Evolutionary conservation across 2,329 filamentous ascomycete genomes (phyloP).

Genomic region (Aurifilum marmelostoma): DNA sequence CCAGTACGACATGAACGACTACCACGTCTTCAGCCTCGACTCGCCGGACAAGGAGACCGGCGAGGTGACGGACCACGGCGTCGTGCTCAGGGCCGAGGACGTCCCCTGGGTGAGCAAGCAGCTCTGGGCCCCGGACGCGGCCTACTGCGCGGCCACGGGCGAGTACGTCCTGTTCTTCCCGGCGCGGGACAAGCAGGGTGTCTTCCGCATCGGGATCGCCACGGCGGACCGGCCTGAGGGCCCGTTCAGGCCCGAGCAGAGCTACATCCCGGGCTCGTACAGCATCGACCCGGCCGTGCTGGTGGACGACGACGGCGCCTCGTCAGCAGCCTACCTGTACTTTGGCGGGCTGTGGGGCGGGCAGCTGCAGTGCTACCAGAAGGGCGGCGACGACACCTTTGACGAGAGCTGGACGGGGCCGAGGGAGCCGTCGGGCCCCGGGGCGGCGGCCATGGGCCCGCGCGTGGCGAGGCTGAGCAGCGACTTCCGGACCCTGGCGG

Average conservation of each 20-base stretch:
- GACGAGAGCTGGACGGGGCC: constrained; percentile 57
- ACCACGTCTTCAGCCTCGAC: constrained; percentile 71
- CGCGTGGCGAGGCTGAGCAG: constrained; percentile 66
- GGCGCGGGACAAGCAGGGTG: constrained; percentile 68
- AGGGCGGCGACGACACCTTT: constrained; percentile 54
- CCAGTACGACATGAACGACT: constrained; percentile 84
- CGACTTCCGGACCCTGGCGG: constrained; percentile 68
- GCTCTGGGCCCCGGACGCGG: constrained; percentile 80
- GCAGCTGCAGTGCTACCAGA: constrained; percentile 75
- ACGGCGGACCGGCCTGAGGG: constrained; percentile 65
- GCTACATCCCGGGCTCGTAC: constrained; percentile 69
- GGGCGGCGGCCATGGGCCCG: constrained; percentile 63
- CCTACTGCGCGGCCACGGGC: constrained; percentile 56
- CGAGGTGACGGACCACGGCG: constrained; percentile 73
- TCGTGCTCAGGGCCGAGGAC: constrained; percentile 66
- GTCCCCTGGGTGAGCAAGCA: constrained; percentile 80
- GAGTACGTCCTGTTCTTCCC: constrained; percentile 81
- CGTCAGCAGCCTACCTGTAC: constrained; percentile 64
- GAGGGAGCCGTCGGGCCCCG: constrained; percentile 61
- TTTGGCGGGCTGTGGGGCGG: constrained; percentile 83
- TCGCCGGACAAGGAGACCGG: constrained; percentile 51
- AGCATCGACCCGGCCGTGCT: constrained; percentile 79
- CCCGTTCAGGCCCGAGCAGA: constrained; percentile 68
- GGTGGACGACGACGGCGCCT: constrained; percentile 65
- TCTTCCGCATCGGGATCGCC: constrained; percentile 78